Conservation (phyloP, 2,329 filamentous ascomycete species). For the Drechslerella coelobrocha region DNA sequence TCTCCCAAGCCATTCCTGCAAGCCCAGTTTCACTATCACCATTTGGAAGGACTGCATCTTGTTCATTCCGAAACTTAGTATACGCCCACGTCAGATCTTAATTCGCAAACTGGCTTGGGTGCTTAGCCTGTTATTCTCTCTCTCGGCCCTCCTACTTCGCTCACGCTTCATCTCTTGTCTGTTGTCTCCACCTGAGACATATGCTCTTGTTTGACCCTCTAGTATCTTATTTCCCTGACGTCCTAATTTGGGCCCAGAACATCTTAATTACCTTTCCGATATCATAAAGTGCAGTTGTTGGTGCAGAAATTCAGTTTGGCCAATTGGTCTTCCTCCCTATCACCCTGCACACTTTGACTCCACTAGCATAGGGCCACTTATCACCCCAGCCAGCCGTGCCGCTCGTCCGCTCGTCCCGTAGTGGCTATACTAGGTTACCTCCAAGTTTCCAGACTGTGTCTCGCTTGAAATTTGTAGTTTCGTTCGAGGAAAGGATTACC, state of each 20-base stretch:
- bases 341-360: background rate
- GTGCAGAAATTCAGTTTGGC: background rate
- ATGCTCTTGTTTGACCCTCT: background rate
- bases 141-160: no score
- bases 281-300: background rate
- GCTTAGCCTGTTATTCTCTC: no score
- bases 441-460: background rate
- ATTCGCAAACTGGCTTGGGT: no score
- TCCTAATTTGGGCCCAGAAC: conserved; percentile 8
- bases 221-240: background rate
- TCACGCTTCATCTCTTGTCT: background rate
- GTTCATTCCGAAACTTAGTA: background rate
- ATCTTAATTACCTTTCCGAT: background rate
- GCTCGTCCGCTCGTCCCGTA: conserved; percentile 27
- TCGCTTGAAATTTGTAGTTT: conserved; percentile 4
- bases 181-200: conserved; percentile 8
- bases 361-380: background rate
- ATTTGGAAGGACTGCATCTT: background rate
- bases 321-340: conserved; percentile 9
- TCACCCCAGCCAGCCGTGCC: conserved; percentile 19
- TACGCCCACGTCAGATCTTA: no score
- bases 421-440: conserved; percentile 3
- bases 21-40: background rate
- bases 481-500: background rate
- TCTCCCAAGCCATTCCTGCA: background rate